Base-by-base conservation (phyloP, 106 monocot species). In the Dendrobium chrysotoxum region DNA sequence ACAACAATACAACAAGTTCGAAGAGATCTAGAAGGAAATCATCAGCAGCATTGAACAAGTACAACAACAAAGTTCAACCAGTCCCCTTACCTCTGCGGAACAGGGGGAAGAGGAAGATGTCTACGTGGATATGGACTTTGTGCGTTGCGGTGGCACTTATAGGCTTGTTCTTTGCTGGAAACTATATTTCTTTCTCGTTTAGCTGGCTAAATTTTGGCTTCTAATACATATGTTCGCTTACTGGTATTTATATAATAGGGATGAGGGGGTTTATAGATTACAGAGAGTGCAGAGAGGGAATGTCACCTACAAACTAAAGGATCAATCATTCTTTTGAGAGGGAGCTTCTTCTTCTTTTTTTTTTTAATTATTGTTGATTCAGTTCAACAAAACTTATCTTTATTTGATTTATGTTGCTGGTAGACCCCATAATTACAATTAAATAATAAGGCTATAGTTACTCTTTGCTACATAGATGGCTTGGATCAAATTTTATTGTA, bases 61-160 rank as follows among this genome's bases (percentile, higher is more conserved):
- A 80, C 28, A 76, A 26, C 13, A 87, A 79, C 65, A 85, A 81
- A 45, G 53, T 67, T 55, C 83, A 88, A 67, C 86, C 91, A 28
- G 31, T 91, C 80, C 94, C 94, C 39, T 66, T 81, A 53, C 88
- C 86, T 71, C 91, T 91, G 9, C 86, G 94, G 26, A 94, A 91
- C 85, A 86, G 77, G 86, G 79, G 86, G 58, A 87, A 79, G 79
- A 92, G 86, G 55, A 94, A 88, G 87, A 90, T 89, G 82, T 84
- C 85, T 8, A 64, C 88, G 28, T 96, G 88, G 89, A 84, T 96
- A 82, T 89, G 86, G 88, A 79, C 74, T 4, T 53, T 83, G 57
- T 45, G 86, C 30, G 25, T 72, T 21, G 71, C 78, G 16, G 61
- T 82, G 10, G 4, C 81, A 11, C 80, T 95, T 21, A 53, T 82